Percentiles rank a stretch among this genome's conserved stretches.
Evolutionary conservation across 2,329 filamentous ascomycete genomes (phyloP).

Genomic region (Chaetomiaceae sp.): DNA sequence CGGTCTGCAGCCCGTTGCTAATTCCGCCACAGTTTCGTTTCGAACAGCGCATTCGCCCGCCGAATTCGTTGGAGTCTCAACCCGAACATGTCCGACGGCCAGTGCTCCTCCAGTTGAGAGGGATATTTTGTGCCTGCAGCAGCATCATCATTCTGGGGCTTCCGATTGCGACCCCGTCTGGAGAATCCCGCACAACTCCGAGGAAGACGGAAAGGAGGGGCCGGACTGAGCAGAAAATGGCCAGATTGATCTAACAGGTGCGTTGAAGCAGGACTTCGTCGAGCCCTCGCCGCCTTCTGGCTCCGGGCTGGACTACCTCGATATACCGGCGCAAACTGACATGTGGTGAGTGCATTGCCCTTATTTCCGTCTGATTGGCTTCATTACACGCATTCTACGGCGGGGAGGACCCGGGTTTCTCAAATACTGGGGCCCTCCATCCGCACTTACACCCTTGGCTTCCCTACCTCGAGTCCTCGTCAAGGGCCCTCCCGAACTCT

Average conservation of each 20-base stretch:
- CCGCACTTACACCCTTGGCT: slow-evolving; percentile 22
- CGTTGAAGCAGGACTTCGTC: slow-evolving; percentile 45
- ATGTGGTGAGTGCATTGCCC: slow-evolving; percentile 46
- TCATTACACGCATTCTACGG: neutral
- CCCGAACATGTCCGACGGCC: slow-evolving; percentile 3
- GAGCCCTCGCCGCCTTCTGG: slow-evolving; percentile 48
- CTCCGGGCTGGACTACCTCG: slow-evolving; percentile 51
- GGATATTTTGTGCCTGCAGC: neutral
- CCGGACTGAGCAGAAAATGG: slow-evolving; percentile 8
- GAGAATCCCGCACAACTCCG: neutral
- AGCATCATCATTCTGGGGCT: neutral
- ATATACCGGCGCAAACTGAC: slow-evolving; percentile 47
- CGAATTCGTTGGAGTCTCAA: slow-evolving; percentile 5
- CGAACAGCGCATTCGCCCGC: slow-evolving; percentile 9
- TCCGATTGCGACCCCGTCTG: neutral
- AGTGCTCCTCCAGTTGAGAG: slow-evolving; percentile 5
- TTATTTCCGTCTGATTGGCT: slow-evolving; percentile 20
- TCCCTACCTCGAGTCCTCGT: slow-evolving; percentile 17
- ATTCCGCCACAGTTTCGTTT: slow-evolving; percentile 22
- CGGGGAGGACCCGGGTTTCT: slow-evolving; percentile 7
- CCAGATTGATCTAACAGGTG: slow-evolving; percentile 30
- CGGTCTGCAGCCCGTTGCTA: slow-evolving; percentile 17
- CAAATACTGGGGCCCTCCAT: slow-evolving; percentile 16
- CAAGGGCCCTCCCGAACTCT: slow-evolving; percentile 4
- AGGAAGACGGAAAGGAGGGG: neutral